These are phyloP conservation scores for Nicotiana undulata DNA, from an alignment of 257 asterid genomes.

Conservation along the genomic window DNA sequence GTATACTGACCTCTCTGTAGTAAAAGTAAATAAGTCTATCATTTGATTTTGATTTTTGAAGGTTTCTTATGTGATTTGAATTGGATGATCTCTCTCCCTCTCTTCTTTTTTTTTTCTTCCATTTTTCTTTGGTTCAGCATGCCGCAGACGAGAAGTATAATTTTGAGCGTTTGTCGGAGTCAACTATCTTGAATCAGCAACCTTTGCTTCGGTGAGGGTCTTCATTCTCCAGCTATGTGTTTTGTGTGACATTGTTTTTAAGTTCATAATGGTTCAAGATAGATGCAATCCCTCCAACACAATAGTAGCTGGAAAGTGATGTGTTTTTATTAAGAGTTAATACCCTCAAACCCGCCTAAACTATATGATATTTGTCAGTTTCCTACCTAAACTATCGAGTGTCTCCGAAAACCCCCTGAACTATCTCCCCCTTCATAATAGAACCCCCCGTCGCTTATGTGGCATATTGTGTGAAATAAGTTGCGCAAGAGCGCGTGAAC, in stretches of 20 bases:
- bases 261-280: background rate
- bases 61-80: background rate
- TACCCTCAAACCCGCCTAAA: too few relatives aligned
- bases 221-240: conserved; percentile 3
- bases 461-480: too few relatives aligned
- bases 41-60: background rate
- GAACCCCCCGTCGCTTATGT: too few relatives aligned
- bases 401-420: too few relatives aligned
- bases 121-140: conserved; percentile 45
- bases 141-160: conserved; percentile 99
- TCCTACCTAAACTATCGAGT: too few relatives aligned
- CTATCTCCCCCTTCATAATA: too few relatives aligned
- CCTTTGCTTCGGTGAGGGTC: conserved; percentile 75
- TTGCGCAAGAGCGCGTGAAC: too few relatives aligned
- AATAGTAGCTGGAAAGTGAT: background rate
- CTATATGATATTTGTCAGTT: too few relatives aligned
- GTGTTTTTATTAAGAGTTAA: background rate
- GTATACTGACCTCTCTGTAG: conserved; percentile 1
- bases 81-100: background rate
- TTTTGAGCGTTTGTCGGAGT: conserved; percentile 68
- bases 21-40: background rate
- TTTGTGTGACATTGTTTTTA: background rate
- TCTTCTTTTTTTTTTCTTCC: background rate
- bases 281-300: background rate
- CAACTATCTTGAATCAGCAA: conserved; percentile 91